phyloP scores from a whole-genome alignment of 2,329 filamentous ascomycete genomes.

The Fusarium sp. region DNA sequence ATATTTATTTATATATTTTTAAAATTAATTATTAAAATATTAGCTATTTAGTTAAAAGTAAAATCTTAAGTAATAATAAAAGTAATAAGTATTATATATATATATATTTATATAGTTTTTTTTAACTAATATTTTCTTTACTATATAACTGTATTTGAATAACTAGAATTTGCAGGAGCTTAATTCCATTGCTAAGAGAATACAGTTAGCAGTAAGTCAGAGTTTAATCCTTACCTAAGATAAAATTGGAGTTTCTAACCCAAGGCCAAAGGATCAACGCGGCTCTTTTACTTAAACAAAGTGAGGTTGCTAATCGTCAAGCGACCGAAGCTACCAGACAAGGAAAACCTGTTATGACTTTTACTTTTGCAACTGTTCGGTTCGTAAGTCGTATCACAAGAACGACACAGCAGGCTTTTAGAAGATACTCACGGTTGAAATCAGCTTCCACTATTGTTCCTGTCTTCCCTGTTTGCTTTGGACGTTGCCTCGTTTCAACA shows the following conservation, averaged over 20 bases:
- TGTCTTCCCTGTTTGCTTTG: neutral
- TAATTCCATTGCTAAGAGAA: conserved; percentile 25
- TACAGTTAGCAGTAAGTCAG: conserved; percentile 22
- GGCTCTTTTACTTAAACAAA: conserved; percentile 23
- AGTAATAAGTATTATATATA: no score
- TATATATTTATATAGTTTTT: no score
- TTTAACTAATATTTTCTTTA: no score
- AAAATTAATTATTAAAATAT: no score
- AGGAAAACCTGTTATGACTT: neutral
- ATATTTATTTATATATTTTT: no score
- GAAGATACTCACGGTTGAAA: neutral
- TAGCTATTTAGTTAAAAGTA: no score
- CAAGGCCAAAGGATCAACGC: neutral
- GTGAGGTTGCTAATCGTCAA: neutral
- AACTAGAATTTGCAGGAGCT: conserved; percentile 27
- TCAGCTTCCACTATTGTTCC: neutral
- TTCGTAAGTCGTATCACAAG: neutral
- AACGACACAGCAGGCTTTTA: fast-evolving
- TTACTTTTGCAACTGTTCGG: neutral
- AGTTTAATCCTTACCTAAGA: no score
- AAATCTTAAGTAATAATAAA: no score
- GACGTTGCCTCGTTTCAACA: neutral
- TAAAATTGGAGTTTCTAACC: no score
- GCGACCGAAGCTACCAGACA: neutral
- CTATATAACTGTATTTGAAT: no score